Conservation (phyloP, 2,329 filamentous ascomycete species). For the Karstenula rhodostoma region DNA sequence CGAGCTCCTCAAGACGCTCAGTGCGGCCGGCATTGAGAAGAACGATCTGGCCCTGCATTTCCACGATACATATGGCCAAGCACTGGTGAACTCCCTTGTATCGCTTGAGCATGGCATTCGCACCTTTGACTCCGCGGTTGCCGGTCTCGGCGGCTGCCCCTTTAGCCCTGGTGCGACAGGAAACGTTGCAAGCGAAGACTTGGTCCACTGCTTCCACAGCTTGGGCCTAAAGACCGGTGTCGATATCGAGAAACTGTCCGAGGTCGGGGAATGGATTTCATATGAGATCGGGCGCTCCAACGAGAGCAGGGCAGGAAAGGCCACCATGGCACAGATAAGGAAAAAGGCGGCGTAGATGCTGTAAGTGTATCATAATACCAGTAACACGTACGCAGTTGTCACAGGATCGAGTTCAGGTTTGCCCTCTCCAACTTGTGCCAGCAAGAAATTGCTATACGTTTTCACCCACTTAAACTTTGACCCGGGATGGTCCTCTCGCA, state of each 20-base stretch:
- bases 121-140: conserved; percentile 81
- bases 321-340: conserved; percentile 42
- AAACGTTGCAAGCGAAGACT: conserved; percentile 84
- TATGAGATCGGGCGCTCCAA: conserved; percentile 45
- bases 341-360: conserved; percentile 19
- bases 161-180: conserved; percentile 87
- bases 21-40: conserved; percentile 71
- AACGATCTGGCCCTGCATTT: conserved; percentile 84
- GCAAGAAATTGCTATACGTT: background rate
- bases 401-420: background rate
- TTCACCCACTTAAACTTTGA: background rate
- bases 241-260: conserved; percentile 46
- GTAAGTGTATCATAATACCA: background rate
- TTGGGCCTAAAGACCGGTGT: conserved; percentile 79
- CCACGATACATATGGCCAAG: conserved; percentile 88
- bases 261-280: conserved; percentile 51
- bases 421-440: background rate
- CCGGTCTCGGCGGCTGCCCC: conserved; percentile 83
- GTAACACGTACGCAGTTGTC: background rate
- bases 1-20: conserved; percentile 70
- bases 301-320: conserved; percentile 51
- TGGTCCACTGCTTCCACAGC: conserved; percentile 78
- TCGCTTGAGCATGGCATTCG: conserved; percentile 79
- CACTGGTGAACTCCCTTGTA: conserved; percentile 81
- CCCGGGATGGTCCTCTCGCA: background rate